Percentiles rank a stretch among this genome's conserved stretches.
Evolutionary conservation across 331 rosid species (phyloP).

Genomic region (Acacia pycnantha): DNA sequence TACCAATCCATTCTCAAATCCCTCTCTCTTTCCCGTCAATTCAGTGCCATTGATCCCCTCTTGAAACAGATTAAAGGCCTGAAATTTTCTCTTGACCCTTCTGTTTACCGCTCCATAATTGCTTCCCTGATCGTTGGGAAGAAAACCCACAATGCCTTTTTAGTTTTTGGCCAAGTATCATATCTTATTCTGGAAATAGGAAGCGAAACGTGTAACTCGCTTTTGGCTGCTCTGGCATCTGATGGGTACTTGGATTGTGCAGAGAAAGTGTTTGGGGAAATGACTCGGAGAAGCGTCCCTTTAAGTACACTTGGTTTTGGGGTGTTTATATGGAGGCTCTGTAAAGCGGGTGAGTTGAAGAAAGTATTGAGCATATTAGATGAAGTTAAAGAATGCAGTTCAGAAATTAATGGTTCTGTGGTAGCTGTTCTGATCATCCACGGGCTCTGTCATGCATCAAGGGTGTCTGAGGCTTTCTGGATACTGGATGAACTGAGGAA

Average conservation of each 20-base stretch:
- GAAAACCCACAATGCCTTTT: conserved; percentile 54
- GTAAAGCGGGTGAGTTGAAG: conserved; percentile 45
- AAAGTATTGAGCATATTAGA: conserved; percentile 47
- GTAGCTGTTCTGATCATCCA: conserved; percentile 62
- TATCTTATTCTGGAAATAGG: conserved; percentile 40
- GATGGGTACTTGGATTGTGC: conserved; percentile 59
- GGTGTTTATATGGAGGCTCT: conserved; percentile 62
- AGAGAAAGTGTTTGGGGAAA: conserved; percentile 62
- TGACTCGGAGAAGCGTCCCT: conserved; percentile 44
- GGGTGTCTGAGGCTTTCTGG: conserved; percentile 56
- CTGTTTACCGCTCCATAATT: conserved; percentile 56
- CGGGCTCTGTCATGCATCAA: conserved; percentile 64
- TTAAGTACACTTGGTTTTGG: conserved; percentile 81
- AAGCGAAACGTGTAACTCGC: conserved; percentile 53
- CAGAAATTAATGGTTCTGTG: conserved; percentile 69
- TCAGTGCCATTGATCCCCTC: conserved; percentile 48
- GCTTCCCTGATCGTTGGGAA: conserved; percentile 49
- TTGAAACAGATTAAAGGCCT: conserved; percentile 58
- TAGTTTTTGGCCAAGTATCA: conserved; percentile 37
- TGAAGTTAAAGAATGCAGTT: conserved; percentile 45
- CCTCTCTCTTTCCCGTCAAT: conserved; percentile 59
- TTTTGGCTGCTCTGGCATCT: conserved; percentile 67
- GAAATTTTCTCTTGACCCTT: conserved; percentile 46
- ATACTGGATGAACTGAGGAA: conserved; percentile 65
- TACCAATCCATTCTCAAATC: conserved; percentile 74